Conservation (phyloP, 768 basidiomycete species). For the Pluteus cervinus region DNA sequence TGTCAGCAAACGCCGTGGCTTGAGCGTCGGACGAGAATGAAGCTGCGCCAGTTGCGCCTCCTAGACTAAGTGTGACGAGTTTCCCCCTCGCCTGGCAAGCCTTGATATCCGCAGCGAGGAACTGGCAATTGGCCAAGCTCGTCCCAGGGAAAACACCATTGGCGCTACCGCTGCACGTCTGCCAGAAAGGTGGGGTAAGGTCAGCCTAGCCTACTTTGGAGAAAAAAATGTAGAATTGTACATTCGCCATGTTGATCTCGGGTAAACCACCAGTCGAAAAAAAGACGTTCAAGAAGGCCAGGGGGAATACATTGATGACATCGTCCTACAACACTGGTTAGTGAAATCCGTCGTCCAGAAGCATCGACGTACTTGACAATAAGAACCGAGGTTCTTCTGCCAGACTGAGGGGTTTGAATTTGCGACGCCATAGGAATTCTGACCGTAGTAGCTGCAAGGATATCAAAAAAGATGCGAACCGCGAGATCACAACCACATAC, state of each 20-base stretch:
- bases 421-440: slow-evolving; percentile 54
- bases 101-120: slow-evolving; percentile 49
- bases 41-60: slow-evolving; percentile 48
- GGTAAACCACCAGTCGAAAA: slow-evolving; percentile 54
- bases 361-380: too few species aligned
- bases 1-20: slow-evolving; percentile 46
- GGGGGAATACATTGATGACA: slow-evolving; percentile 50
- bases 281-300: slow-evolving; percentile 59
- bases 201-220: neutral
- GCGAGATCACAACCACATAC: too few species aligned
- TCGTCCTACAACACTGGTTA: too few species aligned
- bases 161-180: slow-evolving; percentile 48
- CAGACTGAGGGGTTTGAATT: slow-evolving; percentile 33
- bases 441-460: slow-evolving; percentile 48
- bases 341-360: too few species aligned
- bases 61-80: slow-evolving; percentile 40
- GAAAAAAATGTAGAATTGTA: neutral
- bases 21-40: slow-evolving; percentile 46
- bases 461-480: too few species aligned
- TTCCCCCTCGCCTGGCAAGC: slow-evolving; percentile 54
- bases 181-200: neutral
- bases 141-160: slow-evolving; percentile 47
- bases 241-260: slow-evolving; percentile 56
- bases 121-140: slow-evolving; percentile 50
- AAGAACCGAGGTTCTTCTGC: slow-evolving; percentile 44